Percentiles rank a stretch among this genome's conserved stretches.
phyloP scores from a whole-genome alignment of 345 rosid genomes.

The Camelina hispida region DNA sequence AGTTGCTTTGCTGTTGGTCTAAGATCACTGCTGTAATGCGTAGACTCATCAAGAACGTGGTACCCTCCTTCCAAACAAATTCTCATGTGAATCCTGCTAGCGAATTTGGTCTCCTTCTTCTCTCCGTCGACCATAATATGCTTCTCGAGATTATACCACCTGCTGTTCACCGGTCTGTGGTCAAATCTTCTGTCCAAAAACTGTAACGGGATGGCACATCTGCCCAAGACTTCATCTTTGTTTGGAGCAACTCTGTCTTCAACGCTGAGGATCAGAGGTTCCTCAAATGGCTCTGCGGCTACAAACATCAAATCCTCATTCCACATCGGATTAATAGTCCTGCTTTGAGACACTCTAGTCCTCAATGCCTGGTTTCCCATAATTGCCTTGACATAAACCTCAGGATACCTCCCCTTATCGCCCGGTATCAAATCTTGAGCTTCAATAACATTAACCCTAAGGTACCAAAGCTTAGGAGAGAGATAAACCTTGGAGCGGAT shows the following conservation, averaged over 20 bases:
- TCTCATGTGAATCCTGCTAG: constrained; percentile 89
- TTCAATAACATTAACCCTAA: constrained; percentile 92
- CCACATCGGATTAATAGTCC: constrained; percentile 85
- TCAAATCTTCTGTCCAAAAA: constrained; percentile 70
- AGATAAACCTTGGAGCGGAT: constrained; percentile 90
- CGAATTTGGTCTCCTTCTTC: constrained; percentile 77
- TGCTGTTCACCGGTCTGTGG: constrained; percentile 67
- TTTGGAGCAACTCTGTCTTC: constrained; percentile 86
- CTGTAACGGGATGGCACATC: constrained; percentile 60
- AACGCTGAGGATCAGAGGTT: constrained; percentile 69
- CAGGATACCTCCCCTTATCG: constrained; percentile 75
- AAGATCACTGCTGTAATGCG: constrained; percentile 92
- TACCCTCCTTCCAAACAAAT: constrained; percentile 94
- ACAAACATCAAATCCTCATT: constrained; percentile 97
- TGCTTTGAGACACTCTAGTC: constrained; percentile 65
- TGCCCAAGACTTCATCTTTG: constrained; percentile 84
- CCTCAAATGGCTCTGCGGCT: constrained; percentile 92
- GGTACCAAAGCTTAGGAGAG: constrained; percentile 92
- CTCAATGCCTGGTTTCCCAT: constrained; percentile 69
- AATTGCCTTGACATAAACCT: constrained; percentile 71
- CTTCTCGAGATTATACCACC: constrained; percentile 84
- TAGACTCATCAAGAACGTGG: constrained; percentile 90
- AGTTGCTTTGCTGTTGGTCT: constrained; percentile 90
- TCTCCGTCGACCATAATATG: constrained; percentile 68
- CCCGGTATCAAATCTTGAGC: constrained; percentile 80